Base-by-base conservation (phyloP, 179 eudicot species). In the Amaranthus tricolor region DNA sequence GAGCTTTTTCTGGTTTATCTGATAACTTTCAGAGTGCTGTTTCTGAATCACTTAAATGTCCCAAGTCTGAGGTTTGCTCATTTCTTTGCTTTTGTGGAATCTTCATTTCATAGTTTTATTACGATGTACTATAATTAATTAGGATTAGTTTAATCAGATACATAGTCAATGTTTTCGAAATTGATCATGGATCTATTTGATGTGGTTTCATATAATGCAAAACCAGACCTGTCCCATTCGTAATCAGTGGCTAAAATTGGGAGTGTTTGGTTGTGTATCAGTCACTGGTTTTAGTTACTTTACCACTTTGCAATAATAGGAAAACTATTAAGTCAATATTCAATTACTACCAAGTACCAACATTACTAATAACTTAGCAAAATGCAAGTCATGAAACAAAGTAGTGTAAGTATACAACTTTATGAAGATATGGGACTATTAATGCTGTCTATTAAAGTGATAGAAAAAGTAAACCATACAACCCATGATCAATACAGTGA, bases 1-100 rank as follows among this genome's bases (percentile, higher is more conserved):
- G 84, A 62, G 80, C 75, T 43, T 75, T 78, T 62, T 74, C 81
- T 55, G 73, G 59, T 20, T 31, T 76, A 63, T 80, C 82, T 49
- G 72, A 58, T 31, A 31, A 2, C 40, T 31, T 31, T 63, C 84
- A 77, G 54, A 79, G 76, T 17, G 52, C 68, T 77, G 65, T 66
- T 77, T 57, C 82, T 57, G 71, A 80, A 58, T 59, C 80, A 51
- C 71, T 61, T 14, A 75, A 66, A 63, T 60, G 20, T 60, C 73
- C 72, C 47, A 71, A 84, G 62, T 67, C 70, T 14, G 82, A 84
- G 86, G 86, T 84, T 47, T 63, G 84, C 71, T 24, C 56, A 60
- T 52, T 69, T 10, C 17, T 71, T 52, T 51, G 53, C 20, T 16
- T 52, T 45, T 72, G 14, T 45, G 50, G 19, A 65, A 45, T 17